phyloP scores from a whole-genome alignment of 768 basidiomycete genomes.

The Collybia mongolica region DNA sequence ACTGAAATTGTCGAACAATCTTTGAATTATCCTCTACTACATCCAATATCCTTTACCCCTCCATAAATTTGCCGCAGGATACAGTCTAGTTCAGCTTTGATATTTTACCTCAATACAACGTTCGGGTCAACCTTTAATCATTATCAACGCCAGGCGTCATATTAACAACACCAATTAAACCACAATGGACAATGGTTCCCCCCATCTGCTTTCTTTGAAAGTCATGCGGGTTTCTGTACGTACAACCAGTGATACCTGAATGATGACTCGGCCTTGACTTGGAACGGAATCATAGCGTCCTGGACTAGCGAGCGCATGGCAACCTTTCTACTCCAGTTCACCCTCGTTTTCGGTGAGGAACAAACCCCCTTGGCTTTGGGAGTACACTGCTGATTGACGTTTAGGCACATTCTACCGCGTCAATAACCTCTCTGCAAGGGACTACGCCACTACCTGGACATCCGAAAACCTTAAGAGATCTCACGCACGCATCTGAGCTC shows the following conservation, averaged over 20 bases:
- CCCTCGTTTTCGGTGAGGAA: constrained; percentile 67
- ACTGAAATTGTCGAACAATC: too few relatives aligned
- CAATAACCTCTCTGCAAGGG: constrained; percentile 76
- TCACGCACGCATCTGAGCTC: constrained; percentile 76
- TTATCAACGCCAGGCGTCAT: too few relatives aligned
- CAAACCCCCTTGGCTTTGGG: too few relatives aligned
- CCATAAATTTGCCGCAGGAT: too few relatives aligned
- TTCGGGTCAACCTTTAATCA: too few relatives aligned
- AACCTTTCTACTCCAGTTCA: constrained; percentile 84
- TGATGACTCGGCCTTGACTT: too few relatives aligned
- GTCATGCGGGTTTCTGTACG: constrained; percentile 88
- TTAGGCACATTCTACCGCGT: constrained; percentile 71
- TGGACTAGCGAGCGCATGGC: constrained; percentile 72
- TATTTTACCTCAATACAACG: too few relatives aligned
- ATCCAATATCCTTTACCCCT: too few relatives aligned
- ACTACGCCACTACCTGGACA: constrained; percentile 66
- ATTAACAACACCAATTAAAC: not conserved
- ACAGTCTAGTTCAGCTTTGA: too few relatives aligned
- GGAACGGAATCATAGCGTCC: constrained; percentile 52
- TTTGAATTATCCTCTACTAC: too few relatives aligned
- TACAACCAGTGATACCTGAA: constrained; percentile 14
- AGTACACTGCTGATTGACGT: not conserved
- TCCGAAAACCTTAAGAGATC: constrained; percentile 82
- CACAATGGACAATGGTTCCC: constrained; percentile 47
- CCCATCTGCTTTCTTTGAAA: constrained; percentile 74